Conservation (phyloP, 345 rosid species). For the Dimocarpus longan region DNA sequence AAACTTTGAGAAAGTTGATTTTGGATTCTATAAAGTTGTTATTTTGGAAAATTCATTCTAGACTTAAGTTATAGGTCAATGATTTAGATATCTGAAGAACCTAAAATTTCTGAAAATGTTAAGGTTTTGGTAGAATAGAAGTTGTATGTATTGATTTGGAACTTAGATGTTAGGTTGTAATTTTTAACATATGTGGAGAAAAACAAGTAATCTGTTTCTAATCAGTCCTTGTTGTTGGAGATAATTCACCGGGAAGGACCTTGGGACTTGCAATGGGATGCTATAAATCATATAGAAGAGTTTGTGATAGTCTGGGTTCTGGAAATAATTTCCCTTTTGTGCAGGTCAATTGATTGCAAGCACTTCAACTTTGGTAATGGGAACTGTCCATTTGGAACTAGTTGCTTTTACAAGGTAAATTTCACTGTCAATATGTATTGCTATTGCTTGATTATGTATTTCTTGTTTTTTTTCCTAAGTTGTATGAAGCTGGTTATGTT, state of each 20-base stretch:
- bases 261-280: neutral
- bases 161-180: neutral
- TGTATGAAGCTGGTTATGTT: conserved; percentile 10
- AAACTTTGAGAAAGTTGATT: neutral
- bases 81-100: neutral
- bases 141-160: neutral
- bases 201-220: neutral
- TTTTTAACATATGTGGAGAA: neutral
- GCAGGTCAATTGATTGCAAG: conserved; percentile 90
- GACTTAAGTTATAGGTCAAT: neutral
- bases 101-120: neutral
- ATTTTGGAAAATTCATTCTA: neutral
- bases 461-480: neutral
- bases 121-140: neutral
- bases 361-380: conserved; percentile 91
- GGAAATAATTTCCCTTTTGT: neutral
- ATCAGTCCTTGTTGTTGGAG: neutral
- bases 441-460: neutral
- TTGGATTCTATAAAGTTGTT: neutral
- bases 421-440: neutral
- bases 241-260: neutral
- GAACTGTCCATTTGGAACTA: conserved; percentile 91
- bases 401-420: conserved; percentile 94
- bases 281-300: neutral
- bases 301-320: conserved; percentile 2